Conservation (phyloP, 768 basidiomycete species). For the Lepiota subincarnata region DNA sequence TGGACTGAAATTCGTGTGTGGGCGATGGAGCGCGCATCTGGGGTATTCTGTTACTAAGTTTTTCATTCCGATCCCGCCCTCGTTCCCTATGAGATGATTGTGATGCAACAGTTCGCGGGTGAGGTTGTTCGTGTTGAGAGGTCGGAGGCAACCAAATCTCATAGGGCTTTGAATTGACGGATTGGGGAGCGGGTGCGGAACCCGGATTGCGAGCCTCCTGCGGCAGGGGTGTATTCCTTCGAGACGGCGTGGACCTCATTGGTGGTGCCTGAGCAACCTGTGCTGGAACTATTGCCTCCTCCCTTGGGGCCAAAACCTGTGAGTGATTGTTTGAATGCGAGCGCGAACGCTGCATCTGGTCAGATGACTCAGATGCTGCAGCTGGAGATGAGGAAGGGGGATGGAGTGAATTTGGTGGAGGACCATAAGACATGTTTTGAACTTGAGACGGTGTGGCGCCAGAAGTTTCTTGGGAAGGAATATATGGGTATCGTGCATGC, state of each 20-base stretch:
- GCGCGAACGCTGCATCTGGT: neutral
- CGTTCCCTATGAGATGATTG: slow-evolving; percentile 12
- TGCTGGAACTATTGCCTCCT: neutral
- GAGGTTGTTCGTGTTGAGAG: neutral
- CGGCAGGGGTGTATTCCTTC: neutral
- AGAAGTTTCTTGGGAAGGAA: neutral
- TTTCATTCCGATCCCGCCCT: slow-evolving; percentile 13
- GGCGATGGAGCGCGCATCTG: neutral
- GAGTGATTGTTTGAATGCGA: neutral
- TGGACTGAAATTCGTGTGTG: slow-evolving; percentile 10
- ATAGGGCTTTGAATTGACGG: slow-evolving; percentile 4
- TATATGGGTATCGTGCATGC: slow-evolving; percentile 2
- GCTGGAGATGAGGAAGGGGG: neutral
- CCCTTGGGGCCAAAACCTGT: neutral
- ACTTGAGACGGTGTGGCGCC: neutral
- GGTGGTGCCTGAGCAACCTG: neutral
- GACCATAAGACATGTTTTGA: neutral
- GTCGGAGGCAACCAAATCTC: slow-evolving; percentile 9
- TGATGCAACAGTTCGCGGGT: neutral
- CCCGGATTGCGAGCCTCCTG: neutral
- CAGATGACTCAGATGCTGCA: neutral
- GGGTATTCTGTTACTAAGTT: neutral
- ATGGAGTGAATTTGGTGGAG: neutral
- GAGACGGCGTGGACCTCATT: slow-evolving; percentile 5
- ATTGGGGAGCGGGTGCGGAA: slow-evolving; percentile 5